Percentiles rank a stretch among this genome's conserved stretches.
Evolutionary conservation across 2,329 filamentous ascomycete genomes (phyloP).

Genomic region (Cercospora sp.): DNA sequence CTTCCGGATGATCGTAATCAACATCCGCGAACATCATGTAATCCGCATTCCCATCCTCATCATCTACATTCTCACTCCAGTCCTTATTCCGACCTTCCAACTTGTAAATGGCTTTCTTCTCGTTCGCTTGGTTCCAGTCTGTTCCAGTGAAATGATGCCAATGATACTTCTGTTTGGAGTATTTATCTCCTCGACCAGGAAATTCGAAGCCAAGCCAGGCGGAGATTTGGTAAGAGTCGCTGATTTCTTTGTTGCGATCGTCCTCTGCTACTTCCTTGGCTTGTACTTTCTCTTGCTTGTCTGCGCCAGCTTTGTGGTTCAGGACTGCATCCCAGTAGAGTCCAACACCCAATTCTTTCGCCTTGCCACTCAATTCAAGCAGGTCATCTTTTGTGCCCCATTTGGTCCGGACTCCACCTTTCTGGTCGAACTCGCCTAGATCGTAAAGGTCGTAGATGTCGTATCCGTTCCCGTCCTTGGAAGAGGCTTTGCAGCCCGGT

Average conservation of each 20-base stretch:
- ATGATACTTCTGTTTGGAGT: conserved; percentile 64
- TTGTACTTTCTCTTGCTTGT: conserved; percentile 61
- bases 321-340: conserved; percentile 70
- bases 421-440: conserved; percentile 68
- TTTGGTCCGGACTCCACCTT: conserved; percentile 62
- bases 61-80: conserved; percentile 62
- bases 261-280: conserved; percentile 61
- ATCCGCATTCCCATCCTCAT: conserved; percentile 61
- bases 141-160: conserved; percentile 68
- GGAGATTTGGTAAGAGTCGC: conserved; percentile 53
- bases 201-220: conserved; percentile 69
- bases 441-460: conserved; percentile 60
- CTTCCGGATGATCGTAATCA: conserved; percentile 64
- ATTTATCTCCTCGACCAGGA: conserved; percentile 58
- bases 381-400: conserved; percentile 67
- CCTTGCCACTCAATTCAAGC: conserved; percentile 52
- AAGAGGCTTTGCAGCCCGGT: conserved; percentile 66
- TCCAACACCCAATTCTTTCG: conserved; percentile 56
- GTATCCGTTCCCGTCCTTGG: conserved; percentile 59
- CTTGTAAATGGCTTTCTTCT: conserved; percentile 63
- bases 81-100: conserved; percentile 55
- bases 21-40: conserved; percentile 72
- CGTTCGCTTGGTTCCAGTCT: conserved; percentile 60
- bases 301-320: conserved; percentile 69
- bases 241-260: conserved; percentile 26